Evolutionary conservation across 129 eudicot genomes (phyloP).

Genomic region (Chrysanthemum seticuspe): DNA sequence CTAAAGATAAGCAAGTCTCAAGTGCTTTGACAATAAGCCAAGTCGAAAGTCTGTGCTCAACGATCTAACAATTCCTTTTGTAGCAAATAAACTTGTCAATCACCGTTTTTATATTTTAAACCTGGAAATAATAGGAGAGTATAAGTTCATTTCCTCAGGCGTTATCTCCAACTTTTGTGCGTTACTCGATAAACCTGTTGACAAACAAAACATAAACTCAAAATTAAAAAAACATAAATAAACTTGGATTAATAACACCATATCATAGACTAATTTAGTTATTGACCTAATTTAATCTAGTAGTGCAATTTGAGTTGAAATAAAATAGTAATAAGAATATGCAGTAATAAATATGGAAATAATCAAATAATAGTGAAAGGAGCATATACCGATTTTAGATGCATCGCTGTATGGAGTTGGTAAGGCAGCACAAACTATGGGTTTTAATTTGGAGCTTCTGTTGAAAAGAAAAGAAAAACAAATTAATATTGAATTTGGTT

Average conservation of each 20-base stretch:
- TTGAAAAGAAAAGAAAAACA: background rate
- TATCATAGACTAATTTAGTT: no score
- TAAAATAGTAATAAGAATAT: background rate
- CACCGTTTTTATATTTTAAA: no score
- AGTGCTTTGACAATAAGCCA: background rate
- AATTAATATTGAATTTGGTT: background rate
- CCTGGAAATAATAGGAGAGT: conserved; percentile 38
- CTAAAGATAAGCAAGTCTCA: background rate
- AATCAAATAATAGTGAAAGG: background rate
- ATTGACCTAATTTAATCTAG: background rate
- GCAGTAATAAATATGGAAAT: background rate
- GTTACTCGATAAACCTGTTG: conserved; percentile 59
- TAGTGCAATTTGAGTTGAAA: background rate
- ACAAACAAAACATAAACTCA: conserved; percentile 7
- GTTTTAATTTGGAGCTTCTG: conserved; percentile 44
- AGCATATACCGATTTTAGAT: conserved; percentile 38
- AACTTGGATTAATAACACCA: conserved; percentile 27
- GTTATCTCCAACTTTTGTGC: conserved; percentile 37
- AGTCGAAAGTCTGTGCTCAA: background rate
- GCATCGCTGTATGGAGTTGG: conserved; percentile 48
- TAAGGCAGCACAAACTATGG: conserved; percentile 50
- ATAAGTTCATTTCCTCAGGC: conserved; percentile 43
- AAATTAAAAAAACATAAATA: background rate
- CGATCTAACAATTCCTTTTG: background rate
- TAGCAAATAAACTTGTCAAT: no score